A percentile compares a stretch with the other conserved stretches of the same genome.
These are phyloP conservation scores for Sporothrix pallida DNA, from an alignment of 2,329 filamentous ascomycete species.

Conservation along the genomic window DNA sequence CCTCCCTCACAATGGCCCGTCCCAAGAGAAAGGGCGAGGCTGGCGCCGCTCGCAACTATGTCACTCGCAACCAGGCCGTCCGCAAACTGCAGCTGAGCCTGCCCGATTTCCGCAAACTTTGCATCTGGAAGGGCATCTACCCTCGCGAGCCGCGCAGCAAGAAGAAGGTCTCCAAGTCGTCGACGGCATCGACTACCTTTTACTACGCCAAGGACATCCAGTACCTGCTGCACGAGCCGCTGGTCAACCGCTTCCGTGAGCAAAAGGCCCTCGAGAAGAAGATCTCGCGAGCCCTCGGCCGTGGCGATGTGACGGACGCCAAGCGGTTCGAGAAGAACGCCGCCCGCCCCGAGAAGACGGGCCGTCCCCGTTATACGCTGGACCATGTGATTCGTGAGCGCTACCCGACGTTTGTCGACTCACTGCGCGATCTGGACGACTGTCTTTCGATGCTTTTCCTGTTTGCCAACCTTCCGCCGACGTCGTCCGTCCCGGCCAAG, in stretches of 20 bases:
- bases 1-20: conserved; percentile 62
- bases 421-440: conserved; percentile 92
- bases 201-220: conserved; percentile 94
- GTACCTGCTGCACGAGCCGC: conserved; percentile 94
- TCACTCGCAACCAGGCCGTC: conserved; percentile 94
- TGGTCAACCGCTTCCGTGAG: conserved; percentile 92
- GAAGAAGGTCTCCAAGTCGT: conserved; percentile 93
- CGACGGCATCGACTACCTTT: conserved; percentile 90
- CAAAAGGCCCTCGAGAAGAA: conserved; percentile 98
- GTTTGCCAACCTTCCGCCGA: conserved; percentile 94
- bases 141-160: conserved; percentile 95
- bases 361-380: conserved; percentile 86
- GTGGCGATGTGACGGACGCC: conserved; percentile 89
- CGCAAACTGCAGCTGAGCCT: conserved; percentile 97
- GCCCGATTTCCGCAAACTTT: conserved; percentile 95
- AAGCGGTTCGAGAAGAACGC: conserved; percentile 86
- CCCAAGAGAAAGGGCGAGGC: conserved; percentile 93
- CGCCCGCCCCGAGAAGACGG: conserved; percentile 84
- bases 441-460: conserved; percentile 96
- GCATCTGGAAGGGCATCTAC: conserved; percentile 99
- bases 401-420: conserved; percentile 96
- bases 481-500: conserved; percentile 86
- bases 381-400: conserved; percentile 98
- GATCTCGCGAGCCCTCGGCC: conserved; percentile 88
- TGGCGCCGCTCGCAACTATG: conserved; percentile 96